These are phyloP conservation scores for Tritrichomonas foetus DNA, from an alignment of 208 protist species.

Conservation along the genomic window DNA sequence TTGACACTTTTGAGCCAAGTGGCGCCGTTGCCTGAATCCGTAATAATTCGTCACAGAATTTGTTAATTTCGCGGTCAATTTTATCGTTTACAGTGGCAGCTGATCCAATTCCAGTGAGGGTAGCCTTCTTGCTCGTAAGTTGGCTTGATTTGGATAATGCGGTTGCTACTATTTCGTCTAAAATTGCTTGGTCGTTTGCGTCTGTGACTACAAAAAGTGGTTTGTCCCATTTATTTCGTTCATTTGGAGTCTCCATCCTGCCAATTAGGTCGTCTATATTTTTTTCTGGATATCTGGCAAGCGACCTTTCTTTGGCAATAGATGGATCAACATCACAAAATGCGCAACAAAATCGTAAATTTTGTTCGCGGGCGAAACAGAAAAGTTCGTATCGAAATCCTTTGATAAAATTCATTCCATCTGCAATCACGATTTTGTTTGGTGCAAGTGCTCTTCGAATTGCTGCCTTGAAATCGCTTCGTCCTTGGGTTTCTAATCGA, in stretches of 20 bases:
- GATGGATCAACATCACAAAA: background rate
- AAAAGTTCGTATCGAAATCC: constrained; percentile 5
- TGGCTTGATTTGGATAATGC: background rate
- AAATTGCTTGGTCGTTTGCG: background rate
- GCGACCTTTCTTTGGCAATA: background rate
- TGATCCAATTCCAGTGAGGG: background rate
- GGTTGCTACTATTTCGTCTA: background rate
- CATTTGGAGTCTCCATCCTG: background rate
- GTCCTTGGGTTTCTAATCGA: background rate
- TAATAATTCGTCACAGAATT: background rate
- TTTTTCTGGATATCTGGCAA: background rate
- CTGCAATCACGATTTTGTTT: background rate
- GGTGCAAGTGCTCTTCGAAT: background rate
- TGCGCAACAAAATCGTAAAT: background rate
- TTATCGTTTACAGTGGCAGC: background rate
- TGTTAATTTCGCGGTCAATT: background rate
- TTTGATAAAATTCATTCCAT: constrained; percentile 40
- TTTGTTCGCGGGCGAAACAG: background rate
- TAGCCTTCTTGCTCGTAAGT: background rate
- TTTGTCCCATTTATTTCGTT: background rate
- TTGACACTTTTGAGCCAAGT: background rate
- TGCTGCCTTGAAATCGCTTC: background rate
- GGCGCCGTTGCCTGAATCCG: background rate
- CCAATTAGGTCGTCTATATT: background rate
- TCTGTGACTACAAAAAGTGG: background rate